Evolutionary conservation across 2,329 filamentous ascomycete genomes (phyloP), one percentile per base, ranked within the genome.

Genomic region (Neospermospora avenae): DNA sequence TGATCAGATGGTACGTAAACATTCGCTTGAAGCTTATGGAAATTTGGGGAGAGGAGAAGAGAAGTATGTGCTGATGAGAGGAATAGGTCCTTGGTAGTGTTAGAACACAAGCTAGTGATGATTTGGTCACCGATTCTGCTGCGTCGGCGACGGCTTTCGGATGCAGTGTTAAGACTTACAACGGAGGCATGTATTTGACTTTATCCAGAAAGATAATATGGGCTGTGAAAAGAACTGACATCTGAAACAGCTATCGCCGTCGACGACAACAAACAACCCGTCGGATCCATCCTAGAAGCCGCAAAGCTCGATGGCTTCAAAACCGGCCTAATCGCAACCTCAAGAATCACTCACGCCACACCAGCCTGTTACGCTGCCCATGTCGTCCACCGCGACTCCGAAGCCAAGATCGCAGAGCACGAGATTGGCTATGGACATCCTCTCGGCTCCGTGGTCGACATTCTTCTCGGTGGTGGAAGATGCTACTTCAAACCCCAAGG

Each of bases 321-420:
- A 24, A 57, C 55, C 6, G 55, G 55, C 13, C 24, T 57, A 20
- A 35, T 57, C 22, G 55, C 37, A 2, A 57, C 55, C 14, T 51
- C 45, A 3, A 28, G 55, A 39, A 57, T 57, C 46, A 57, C 55
- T 25, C 55, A 57, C 35, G 55, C 55, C 22, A 57, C 55, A 34
- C 55, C 55, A 3, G 55, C 41, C 4, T 49, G 55, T n/a, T 57
- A 57, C 24, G 55, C 45, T 10, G 44, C 55, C 25, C 55, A 57
- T 22, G 55, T 51, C 16, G 7, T 49, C 16, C 22, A 51, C 35
- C 55, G 55, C 14, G 44, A 57, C 45, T 57, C 55, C n/a, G 55
- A 57, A 34, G 55, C 42, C 10, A 34, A 49, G n/a, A 51, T 51
- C 18, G 55, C 55, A 7, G 44, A 39, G 44, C 55, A 57, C 34